These are phyloP conservation scores for Diaporthe citri DNA, from an alignment of 2,329 filamentous ascomycete genomes.

Conservation along the genomic window DNA sequence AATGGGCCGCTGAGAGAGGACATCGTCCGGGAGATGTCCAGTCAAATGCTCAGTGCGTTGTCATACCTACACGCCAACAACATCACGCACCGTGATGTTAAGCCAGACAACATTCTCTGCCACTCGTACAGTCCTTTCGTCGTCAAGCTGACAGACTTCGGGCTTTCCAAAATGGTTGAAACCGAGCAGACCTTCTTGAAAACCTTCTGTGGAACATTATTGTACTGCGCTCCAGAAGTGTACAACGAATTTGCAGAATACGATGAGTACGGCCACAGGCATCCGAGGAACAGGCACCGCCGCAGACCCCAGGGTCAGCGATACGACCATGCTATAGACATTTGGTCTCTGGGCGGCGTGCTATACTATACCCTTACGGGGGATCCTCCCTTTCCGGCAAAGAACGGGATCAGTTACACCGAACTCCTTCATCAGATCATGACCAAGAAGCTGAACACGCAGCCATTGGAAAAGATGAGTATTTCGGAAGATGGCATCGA, in stretches of 20 bases:
- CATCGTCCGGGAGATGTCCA: slow-evolving; percentile 78
- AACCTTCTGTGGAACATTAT: slow-evolving; percentile 94
- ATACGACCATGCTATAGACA: slow-evolving; percentile 93
- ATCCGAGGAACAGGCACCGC: slow-evolving; percentile 72
- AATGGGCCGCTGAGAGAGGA: slow-evolving; percentile 74
- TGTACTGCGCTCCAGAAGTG: slow-evolving; percentile 97
- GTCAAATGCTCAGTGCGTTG: slow-evolving; percentile 84
- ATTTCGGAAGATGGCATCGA: slow-evolving; percentile 78
- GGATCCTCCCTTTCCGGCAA: slow-evolving; percentile 84
- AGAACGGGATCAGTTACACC: slow-evolving; percentile 79
- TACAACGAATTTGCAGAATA: slow-evolving; percentile 81
- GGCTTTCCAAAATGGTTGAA: slow-evolving; percentile 92
- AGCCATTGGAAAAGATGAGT: slow-evolving; percentile 68
- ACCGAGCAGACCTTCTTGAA: slow-evolving; percentile 92
- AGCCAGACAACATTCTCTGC: slow-evolving; percentile 97
- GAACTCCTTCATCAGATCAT: slow-evolving; percentile 90
- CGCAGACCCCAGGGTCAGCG: slow-evolving; percentile 68
- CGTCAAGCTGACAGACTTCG: slow-evolving; percentile 96
- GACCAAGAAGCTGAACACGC: slow-evolving; percentile 77
- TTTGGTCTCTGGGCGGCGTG: slow-evolving; percentile 96
- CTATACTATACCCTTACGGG: slow-evolving; percentile 88
- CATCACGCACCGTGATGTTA: slow-evolving; percentile 98
- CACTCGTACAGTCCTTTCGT: slow-evolving; percentile 77
- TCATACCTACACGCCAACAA: slow-evolving; percentile 87
- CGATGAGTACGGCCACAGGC: slow-evolving; percentile 77